Evolutionary conservation across 768 basidiomycete genomes (phyloP).

Genomic region (Lentinula sp.): DNA sequence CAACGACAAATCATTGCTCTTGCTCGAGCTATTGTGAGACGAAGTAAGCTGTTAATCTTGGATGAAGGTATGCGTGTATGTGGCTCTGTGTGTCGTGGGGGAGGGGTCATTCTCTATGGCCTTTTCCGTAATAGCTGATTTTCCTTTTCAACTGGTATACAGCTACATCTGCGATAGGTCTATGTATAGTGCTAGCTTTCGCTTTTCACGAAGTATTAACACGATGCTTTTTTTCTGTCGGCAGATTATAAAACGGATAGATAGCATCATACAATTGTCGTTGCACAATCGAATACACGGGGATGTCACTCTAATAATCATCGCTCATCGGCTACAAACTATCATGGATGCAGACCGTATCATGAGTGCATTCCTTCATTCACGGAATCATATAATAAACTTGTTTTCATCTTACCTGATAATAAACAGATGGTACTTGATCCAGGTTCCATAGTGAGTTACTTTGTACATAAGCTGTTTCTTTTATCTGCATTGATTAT

Average conservation of each 20-base stretch:
- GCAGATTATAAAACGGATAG: conserved; percentile 32
- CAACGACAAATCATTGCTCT: conserved; percentile 62
- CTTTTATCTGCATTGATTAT: neutral
- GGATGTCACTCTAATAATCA: conserved; percentile 34
- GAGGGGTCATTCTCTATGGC: conserved; percentile 10
- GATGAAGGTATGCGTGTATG: conserved; percentile 28
- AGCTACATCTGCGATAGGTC: conserved; percentile 19
- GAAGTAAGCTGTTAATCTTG: conserved; percentile 46
- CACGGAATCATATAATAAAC: neutral
- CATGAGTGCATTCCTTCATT: conserved; percentile 11
- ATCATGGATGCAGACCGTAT: conserved; percentile 27
- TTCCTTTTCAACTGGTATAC: neutral
- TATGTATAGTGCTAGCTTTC: conserved; percentile 4
- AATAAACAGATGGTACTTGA: neutral
- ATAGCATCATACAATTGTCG: conserved; percentile 36
- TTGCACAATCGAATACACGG: conserved; percentile 31
- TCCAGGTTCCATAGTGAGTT: neutral
- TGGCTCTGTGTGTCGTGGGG: too few relatives aligned
- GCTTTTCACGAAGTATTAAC: too few relatives aligned
- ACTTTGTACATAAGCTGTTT: neutral
- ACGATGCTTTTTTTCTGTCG: neutral
- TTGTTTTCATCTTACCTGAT: neutral
- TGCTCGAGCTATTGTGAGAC: conserved; percentile 49
- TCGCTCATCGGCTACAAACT: conserved; percentile 33
- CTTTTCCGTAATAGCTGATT: conserved; percentile 19